Conservation (phyloP, 768 basidiomycete genomes). For the Lactifluus subvellereus region DNA sequence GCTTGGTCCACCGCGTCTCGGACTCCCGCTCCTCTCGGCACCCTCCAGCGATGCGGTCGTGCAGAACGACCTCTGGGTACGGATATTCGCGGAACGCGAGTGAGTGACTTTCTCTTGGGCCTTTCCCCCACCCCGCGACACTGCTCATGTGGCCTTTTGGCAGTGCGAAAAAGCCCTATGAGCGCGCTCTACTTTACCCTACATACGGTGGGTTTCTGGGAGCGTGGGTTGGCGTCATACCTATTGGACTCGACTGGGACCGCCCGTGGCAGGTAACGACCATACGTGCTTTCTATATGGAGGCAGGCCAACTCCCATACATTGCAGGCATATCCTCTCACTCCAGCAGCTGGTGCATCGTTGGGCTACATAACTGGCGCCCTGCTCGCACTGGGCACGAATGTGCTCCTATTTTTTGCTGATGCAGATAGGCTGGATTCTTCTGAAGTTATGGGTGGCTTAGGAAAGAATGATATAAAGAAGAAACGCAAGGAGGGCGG, state of each 20-base stretch:
- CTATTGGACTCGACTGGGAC: constrained; percentile 94
- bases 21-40: constrained; percentile 23
- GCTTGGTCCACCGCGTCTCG: constrained; percentile 51
- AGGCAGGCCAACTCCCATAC: constrained; percentile 12
- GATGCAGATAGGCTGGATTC: constrained; percentile 13
- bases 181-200: constrained; percentile 77
- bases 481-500: constrained; percentile 7
- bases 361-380: constrained; percentile 61
- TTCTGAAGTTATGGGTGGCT: neutral
- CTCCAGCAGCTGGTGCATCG: constrained; percentile 67
- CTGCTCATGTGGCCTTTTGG: neutral
- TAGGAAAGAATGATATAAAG: neutral
- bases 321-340: constrained; percentile 73
- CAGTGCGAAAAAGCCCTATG: constrained; percentile 59
- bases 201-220: constrained; percentile 66
- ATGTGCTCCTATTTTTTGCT: constrained; percentile 30
- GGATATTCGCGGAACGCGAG: constrained; percentile 79
- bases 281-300: neutral
- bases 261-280: constrained; percentile 84
- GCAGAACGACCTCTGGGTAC: constrained; percentile 62
- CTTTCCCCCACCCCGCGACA: neutral
- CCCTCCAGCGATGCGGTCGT: constrained; percentile 40
- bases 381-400: constrained; percentile 47
- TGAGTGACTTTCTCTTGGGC: constrained; percentile 38
- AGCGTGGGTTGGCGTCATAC: constrained; percentile 74